Base-by-base conservation (phyloP, 768 basidiomycete species). In the Chalciporus chontae region DNA sequence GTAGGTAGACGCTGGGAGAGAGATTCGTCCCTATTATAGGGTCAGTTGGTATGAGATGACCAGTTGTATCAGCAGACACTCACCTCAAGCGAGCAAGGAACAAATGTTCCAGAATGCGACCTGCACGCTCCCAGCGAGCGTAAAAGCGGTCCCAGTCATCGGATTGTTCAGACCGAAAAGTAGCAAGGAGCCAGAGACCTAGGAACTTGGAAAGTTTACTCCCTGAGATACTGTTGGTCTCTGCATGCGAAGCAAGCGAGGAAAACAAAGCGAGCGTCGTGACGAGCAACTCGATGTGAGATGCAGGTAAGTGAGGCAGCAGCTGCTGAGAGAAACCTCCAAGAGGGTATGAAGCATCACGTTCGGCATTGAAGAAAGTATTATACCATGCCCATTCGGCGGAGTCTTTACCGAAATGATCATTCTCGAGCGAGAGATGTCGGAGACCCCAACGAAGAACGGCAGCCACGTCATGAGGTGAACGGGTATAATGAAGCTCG, bases 401-500 rank as follows among this genome's bases (percentile, higher is more conserved):
- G 71, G 64, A 5, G 40, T 77, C 73, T 39, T 75, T 79, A 24
- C 85, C 87, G 54, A 90, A 87, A 14, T 70, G 72, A 18, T 69
- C 67, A 5, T 77, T 76, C 24, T 85, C 79, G 5, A 90, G 71
- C 24, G 79, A 72, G 39, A 90, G 72, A 61, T 91, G 89, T 26
- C 89, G 82, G 24, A 91, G 66, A 31, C 78, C 86, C 90, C 90
- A 91, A 39, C 90, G 83, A 15, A 91, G 72, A 14, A 90, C 84
- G 21, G 88, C 83, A 14, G 90, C 87, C 41, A 88, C 75, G 61
- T 91, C 90, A 47, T 90, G 84, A 1, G 85, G 80, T 29, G 83
- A 84, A 27, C 80, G 78, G 4, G 83, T 78, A 52, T 77, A 83
- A 43, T 72, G 71, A 41, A 90, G 70, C 67, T 87, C 86, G 10